Evolutionary conservation across 202 grass and related monocot species (phyloP), one percentile per base, ranked within the genome.

Genomic region (Musa balbisiana): DNA sequence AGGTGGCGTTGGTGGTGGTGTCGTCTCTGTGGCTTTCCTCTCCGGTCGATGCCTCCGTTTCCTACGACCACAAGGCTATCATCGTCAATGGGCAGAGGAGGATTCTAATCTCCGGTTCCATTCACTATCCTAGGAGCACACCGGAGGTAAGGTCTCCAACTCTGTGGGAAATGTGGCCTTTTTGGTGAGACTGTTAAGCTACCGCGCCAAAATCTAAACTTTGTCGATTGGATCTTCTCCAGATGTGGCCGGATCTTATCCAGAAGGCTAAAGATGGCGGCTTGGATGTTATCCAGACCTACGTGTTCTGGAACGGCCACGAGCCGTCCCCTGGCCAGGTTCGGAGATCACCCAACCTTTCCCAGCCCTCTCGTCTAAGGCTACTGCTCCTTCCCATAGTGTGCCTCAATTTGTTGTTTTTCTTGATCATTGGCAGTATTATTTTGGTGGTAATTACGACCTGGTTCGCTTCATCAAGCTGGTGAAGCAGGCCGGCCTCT

Each of bases 211-310:
- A 62, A 55, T 33, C 10, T 72, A 1, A 24, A 49, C 33, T 72
- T 67, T 20, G 3, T 26, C 63, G 54, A 9, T 73, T 23, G 49
- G 62, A 16, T 56, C 24, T 13, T 33, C 8, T 79, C 80, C 79
- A 97, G 93, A 93, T 97, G 90, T 97, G 93, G 93, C 90, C 88
- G 78, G 90, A 97, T 93, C 89, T 97, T 79, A 97, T 97, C 83
- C 86, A 93, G 79, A 97, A 93, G 79, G 93, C 93, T 17, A 97
- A 93, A 87, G 93, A 97, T 76, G 93, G 93, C 58, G 93, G 93
- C 79, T 87, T 97, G 73, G 93, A 97, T 80, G 90, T 97, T 22
- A 87, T 97, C 83, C 93, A 97, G 88, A 97, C 90, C 23, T 97
- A 97, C 78, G 93, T 97, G 10, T 97, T 97, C 80, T 93, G 93